Evolutionary conservation across 2,329 filamentous ascomycete species (phyloP), one percentile per base, ranked within the genome.

Genomic region (Trichoderma atrobrunneum): DNA sequence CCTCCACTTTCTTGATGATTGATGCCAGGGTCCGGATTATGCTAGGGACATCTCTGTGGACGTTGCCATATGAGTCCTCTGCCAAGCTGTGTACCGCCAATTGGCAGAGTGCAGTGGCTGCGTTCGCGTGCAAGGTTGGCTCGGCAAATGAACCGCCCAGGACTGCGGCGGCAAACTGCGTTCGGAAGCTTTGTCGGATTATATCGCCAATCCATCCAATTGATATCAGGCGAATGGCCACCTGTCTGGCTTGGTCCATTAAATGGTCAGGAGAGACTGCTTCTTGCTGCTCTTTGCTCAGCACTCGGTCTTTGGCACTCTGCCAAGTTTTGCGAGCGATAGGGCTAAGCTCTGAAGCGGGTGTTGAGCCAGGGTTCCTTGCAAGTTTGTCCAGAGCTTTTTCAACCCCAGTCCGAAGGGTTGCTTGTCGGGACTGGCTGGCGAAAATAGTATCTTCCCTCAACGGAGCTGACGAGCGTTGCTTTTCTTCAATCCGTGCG

Each of bases 41-140:
- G 63, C 83, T 83, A 1, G 92, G 89, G 2, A 98, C 90, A 74
- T 96, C 93, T 57, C 90, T 87, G 75, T 97, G 92, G n/a, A 97
- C 95, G 76, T 93, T 92, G 16, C 95, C 95, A 78, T 90, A 96
- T 61, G 87, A 87, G 79, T 98, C 95, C 80, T 98, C 95, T 4
- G 85, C 84, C 69, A 98, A 82, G 80, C 92, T 95, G 74, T 88
- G 88, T 5, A 93, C 87, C 0, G 93, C 88, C 32, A 98, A 85
- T 64, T 87, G 86, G 14, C 89, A 89, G 51, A 96, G 83, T 0
- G 91, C 88, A 72, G 90, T 89, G n/a, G 91, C 86, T 1, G 93
- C 92, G 78, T 95, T 90, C 65, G 92, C 82, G 75, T 94, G 91
- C 18, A 92, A 83, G 34, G 88, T 88, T 1, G 89, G 84, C 78